Base-by-base conservation (phyloP, 2,329 filamentous ascomycete species). In the Domatiomyces catenatus region DNA sequence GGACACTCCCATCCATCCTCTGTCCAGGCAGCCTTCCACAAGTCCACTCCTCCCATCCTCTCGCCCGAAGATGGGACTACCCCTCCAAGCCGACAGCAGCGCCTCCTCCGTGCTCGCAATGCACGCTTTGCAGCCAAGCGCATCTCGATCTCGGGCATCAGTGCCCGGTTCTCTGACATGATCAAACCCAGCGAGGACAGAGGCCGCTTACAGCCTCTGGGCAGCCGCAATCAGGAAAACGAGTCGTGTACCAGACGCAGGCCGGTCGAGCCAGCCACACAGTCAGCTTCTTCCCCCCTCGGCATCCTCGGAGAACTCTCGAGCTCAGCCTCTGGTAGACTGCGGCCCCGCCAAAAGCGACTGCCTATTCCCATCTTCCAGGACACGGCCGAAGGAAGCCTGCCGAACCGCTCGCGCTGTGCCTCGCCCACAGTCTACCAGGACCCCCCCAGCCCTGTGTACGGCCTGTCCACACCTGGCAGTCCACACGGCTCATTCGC, bases 261-360 rank as follows among this genome's bases (percentile, higher is more conserved):
- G 48, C 5, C 48, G 32, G 18, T 15, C 43, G 15, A 44, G 44
- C 19, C 48, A 52, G 12, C 5, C 53, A 44, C 54, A 39, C 46
- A 52, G 24, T 43, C 22, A 44, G 8, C 54, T 50, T 7, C 54
- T 51, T 12, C 52, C 50, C 4, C 44, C 42, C 20, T 56, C 49
- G 44, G 50, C 53, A 32, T 58, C 50, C 20, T 51, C 51, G 52
- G 54, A 51, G 58, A 60, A 39, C 53, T 60, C 22, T 56, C 58
- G 19, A 57, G 58, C 28, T 52, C 49, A 5, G 44, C 47, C 39
- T 47, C 42, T 24, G 54, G 51, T 44, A 43, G 52, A 42, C n/a
- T 52, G 7, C 50, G 47, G 12, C 44, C 48, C 12, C 32, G 47
- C 26, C 51, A 52, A n/a, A 52, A 42, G 36, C 49, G 54, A 36